phyloP scores from a whole-genome alignment of 2,329 filamentous ascomycete genomes.

The Colletotrichum horii region DNA sequence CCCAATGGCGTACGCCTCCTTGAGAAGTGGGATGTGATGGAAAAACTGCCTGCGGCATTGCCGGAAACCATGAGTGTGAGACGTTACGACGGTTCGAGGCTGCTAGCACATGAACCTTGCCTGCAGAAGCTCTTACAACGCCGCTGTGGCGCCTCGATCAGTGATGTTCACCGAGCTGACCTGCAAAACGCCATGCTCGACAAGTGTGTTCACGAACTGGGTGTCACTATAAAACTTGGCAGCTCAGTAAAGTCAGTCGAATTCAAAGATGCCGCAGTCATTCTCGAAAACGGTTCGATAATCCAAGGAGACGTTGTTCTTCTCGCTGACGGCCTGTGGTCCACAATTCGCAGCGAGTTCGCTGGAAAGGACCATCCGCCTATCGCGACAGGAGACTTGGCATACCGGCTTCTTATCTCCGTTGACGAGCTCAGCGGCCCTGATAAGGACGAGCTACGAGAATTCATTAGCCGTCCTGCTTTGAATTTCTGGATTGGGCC shows the following conservation, averaged over 20 bases:
- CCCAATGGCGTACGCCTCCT: conserved; percentile 8
- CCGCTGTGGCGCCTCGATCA: conserved; percentile 36
- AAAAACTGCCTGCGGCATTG: neutral
- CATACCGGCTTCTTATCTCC: conserved; percentile 56
- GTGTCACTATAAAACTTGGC: conserved; percentile 30
- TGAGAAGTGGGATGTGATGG: neutral
- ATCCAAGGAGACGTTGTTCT: conserved; percentile 47
- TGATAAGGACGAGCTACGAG: conserved; percentile 36
- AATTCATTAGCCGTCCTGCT: conserved; percentile 48
- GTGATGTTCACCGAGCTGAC: conserved; percentile 53
- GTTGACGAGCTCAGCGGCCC: conserved; percentile 51
- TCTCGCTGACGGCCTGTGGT: conserved; percentile 53
- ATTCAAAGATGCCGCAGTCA: conserved; percentile 27
- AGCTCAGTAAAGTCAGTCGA: neutral
- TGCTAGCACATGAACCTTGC: neutral
- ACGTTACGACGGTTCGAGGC: conserved; percentile 6
- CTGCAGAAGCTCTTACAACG: neutral
- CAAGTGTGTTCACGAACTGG: conserved; percentile 46
- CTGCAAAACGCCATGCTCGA: conserved; percentile 46
- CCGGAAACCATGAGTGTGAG: conserved; percentile 9
- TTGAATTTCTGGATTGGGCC: conserved; percentile 62
- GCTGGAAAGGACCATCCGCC: conserved; percentile 47
- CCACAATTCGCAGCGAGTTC: conserved; percentile 45
- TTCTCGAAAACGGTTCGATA: conserved; percentile 34
- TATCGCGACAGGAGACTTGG: conserved; percentile 57